Base-by-base conservation (phyloP, 2,329 filamentous ascomycete genomes). In the Aspergillus aculeatus region DNA sequence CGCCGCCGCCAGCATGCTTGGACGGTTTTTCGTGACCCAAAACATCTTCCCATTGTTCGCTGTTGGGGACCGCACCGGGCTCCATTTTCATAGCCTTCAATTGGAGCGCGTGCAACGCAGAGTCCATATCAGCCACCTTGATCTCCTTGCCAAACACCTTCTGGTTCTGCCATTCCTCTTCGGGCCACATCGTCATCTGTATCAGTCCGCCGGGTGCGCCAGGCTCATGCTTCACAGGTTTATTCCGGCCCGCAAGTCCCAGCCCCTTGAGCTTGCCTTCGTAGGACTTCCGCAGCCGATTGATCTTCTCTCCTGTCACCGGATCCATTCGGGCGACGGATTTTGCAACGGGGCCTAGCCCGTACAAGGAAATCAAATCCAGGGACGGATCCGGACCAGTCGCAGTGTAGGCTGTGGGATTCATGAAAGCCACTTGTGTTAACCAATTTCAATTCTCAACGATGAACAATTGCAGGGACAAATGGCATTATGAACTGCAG, bases 301-400 rank as follows among this genome's bases (percentile, higher is more conserved):
- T 87, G 62, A 82, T 81, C 75, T 89, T 89, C 69, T 87, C 85
- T 61, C 85, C 85, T n/a, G 84, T 87, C 21, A 79, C 72, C 16
- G 84, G 84, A 70, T 89, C 84, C 53, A 77, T 81, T 56, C 86
- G 78, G 60, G 83, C 84, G 63, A 88, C 85, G 56, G 81, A 84
- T 65, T 80, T 79, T 62, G 85, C 83, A 57, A 88, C 78, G 38
- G 77, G 72, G 63, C 82, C 78, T 61, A 88, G 74, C 57, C 80
- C 79, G 74, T 86, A 88, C 58, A 86, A 77, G 54, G 81, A 79
- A 62, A 88, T 79, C 59, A 88, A 75, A 74, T 88, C 83, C 68
- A 86, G 77, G 62, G 81, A 80, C 54, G 81, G 79, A 69, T 86
- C 83, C 62, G 86, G 86, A 68, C 79, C 80, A 64, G 83, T 82